These are phyloP conservation scores for Monarda citriodora DNA, from an alignment of 305 asterid genomes.

Conservation along the genomic window DNA sequence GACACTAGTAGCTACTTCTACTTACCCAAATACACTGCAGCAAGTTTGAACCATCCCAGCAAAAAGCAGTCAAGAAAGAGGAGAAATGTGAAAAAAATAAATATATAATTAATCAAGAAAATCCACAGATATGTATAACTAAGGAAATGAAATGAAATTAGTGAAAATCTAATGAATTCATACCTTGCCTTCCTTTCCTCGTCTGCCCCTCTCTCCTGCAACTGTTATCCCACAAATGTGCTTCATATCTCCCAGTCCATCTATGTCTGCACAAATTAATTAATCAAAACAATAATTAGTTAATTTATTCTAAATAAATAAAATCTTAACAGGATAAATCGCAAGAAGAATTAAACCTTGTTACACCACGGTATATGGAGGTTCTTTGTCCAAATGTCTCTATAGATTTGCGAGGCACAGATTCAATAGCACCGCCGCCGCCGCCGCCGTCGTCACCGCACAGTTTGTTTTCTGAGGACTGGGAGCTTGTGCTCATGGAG, in stretches of 20 bases:
- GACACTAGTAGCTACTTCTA: background rate
- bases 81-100: constrained; percentile 6
- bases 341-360: constrained; percentile 46
- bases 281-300: background rate
- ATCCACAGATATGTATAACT: background rate
- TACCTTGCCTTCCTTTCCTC: constrained; percentile 92
- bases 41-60: constrained; percentile 26
- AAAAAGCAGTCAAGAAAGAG: constrained; percentile 17
- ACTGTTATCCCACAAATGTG: constrained; percentile 93
- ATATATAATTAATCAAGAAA: background rate
- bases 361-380: constrained; percentile 88
- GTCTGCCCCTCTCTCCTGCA: constrained; percentile 94
- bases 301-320: background rate
- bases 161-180: background rate
- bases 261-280: constrained; percentile 46
- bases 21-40: constrained; percentile 88
- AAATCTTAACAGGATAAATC: background rate
- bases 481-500: constrained; percentile 66
- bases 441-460: constrained; percentile 4
- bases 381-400: constrained; percentile 90
- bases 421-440: constrained; percentile 33
- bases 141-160: no score
- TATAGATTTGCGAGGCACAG: constrained; percentile 52
- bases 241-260: constrained; percentile 90
- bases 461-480: constrained; percentile 22